Evolutionary conservation across 108 stramenopile genomes (phyloP).

Genomic region (Fistulifera pelliculosa): DNA sequence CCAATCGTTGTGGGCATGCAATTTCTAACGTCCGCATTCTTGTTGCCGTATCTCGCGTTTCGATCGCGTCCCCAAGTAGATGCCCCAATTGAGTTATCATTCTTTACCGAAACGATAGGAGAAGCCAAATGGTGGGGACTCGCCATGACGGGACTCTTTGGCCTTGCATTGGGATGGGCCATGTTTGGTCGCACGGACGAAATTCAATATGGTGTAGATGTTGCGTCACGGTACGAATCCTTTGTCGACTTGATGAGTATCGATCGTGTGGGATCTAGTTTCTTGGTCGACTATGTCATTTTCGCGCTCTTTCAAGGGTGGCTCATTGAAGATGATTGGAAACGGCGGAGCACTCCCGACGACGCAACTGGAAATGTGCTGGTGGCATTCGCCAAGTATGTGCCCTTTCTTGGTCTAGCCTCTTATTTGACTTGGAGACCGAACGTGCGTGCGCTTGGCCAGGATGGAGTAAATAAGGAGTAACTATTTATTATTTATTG

Average conservation of each 20-base stretch:
- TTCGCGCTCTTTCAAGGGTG: constrained; percentile 83
- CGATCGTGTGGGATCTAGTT: constrained; percentile 78
- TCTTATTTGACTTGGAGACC: constrained; percentile 63
- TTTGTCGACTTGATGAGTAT: constrained; percentile 57
- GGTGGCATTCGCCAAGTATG: constrained; percentile 47
- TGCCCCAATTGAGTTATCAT: constrained; percentile 9
- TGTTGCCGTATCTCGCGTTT: constrained; percentile 68
- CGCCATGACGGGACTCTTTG: constrained; percentile 43
- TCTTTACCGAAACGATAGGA: constrained; percentile 26
- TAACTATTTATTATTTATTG: no score
- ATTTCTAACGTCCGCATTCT: constrained; percentile 77
- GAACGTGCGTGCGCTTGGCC: no score
- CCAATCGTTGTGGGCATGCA: constrained; percentile 82
- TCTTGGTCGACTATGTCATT: constrained; percentile 76
- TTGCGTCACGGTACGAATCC: constrained; percentile 31
- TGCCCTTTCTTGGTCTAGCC: constrained; percentile 79
- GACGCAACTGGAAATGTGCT: not conserved
- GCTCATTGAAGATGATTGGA: constrained; percentile 80
- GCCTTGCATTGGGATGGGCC: constrained; percentile 57
- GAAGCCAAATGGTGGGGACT: constrained; percentile 53
- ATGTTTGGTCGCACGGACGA: constrained; percentile 44
- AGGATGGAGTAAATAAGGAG: no score
- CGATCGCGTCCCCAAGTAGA: constrained; percentile 33
- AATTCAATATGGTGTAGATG: constrained; percentile 43
- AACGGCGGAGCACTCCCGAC: constrained; percentile 29